Conservation (phyloP, 2,329 filamentous ascomycete species). For the Rhynchosporium secalis region DNA sequence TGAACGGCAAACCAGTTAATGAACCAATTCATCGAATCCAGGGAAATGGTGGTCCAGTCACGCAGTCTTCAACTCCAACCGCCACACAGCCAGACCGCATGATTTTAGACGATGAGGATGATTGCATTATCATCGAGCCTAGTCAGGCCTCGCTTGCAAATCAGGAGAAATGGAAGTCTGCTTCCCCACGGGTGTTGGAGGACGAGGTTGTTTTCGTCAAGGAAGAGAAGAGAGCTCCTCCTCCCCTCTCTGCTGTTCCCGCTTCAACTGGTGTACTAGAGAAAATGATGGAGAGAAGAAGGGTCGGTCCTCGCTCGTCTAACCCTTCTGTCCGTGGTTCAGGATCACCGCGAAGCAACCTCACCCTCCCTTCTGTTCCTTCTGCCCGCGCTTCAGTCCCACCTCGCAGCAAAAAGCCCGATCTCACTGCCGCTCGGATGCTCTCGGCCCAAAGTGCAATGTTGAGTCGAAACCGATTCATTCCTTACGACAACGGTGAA, state of each 20-base stretch:
- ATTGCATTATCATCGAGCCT: slow-evolving; percentile 15
- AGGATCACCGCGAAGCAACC: too few species aligned
- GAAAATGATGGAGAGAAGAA: too few species aligned
- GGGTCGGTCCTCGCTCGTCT: too few species aligned
- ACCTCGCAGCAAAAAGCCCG: not conserved
- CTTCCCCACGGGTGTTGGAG: not conserved
- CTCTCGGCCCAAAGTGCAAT: slow-evolving; percentile 17
- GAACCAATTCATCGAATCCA: too few species aligned
- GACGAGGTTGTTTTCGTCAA: slow-evolving; percentile 15
- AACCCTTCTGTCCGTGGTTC: too few species aligned
- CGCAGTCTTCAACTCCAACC: not conserved
- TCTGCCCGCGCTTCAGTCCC: not conserved
- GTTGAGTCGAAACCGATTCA: not conserved
- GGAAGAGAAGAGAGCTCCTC: slow-evolving; percentile 5
- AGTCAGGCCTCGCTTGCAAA: slow-evolving; percentile 6
- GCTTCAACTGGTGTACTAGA: too few species aligned
- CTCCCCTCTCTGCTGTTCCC: not conserved
- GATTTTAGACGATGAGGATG: slow-evolving; percentile 11
- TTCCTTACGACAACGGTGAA: not conserved
- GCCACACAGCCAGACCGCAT: not conserved
- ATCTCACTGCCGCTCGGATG: not conserved
- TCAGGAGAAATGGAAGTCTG: slow-evolving; percentile 7
- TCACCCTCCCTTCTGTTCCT: too few species aligned
- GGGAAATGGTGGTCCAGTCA: not conserved
- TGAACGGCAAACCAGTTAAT: too few species aligned